Evolutionary conservation across 495 filamentous ascomycete genomes (phyloP), one percentile per base, ranked within the genome.

Genomic region (Bombardia bombarda): DNA sequence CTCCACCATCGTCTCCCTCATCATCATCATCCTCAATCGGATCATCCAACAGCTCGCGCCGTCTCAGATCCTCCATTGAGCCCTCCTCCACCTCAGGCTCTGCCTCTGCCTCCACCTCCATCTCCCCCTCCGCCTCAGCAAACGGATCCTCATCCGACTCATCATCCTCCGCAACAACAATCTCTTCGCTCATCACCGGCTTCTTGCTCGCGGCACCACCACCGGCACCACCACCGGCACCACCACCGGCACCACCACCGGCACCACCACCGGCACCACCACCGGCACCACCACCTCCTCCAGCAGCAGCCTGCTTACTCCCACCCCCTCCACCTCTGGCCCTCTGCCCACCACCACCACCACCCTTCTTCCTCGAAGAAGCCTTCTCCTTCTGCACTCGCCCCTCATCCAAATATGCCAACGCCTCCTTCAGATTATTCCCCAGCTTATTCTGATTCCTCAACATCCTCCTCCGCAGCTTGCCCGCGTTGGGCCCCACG

Each of bases 361-460:
- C 50, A 4, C 47, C 35, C 32, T 52, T 40, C 36, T 56, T 50
- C 45, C 59, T 49, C 21, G 24, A n/a, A 13, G n/a, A 23, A 18
- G 17, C 9, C 28, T 12, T 28, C 41, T 33, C n/a, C 7, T 58
- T 61, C 9, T 43, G 47, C 23, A 67, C 47, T 51, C 74, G 75
- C 23, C 63, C 65, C 48, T 81, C 77, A 48, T 87, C 86, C 1
- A 97, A 57, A 53, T 79, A 85, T 13, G 72, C 77, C 12, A 95
- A 62, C 6, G 93, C 79, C 49, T 87, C 86, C 50, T 76, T 79
- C 61, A 86, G 85, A 52, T 89, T 90, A 4, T 66, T 61, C 1
- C 89, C 87, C 7, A 95, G 65, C 47, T 66, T 69, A 16, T 58
- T 60, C 51, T 77, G 78, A 57, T 95, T 89, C 46, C 79, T 69